Base-by-base conservation (phyloP, 2,329 filamentous ascomycete species). In the Zasmidium cellare region DNA sequence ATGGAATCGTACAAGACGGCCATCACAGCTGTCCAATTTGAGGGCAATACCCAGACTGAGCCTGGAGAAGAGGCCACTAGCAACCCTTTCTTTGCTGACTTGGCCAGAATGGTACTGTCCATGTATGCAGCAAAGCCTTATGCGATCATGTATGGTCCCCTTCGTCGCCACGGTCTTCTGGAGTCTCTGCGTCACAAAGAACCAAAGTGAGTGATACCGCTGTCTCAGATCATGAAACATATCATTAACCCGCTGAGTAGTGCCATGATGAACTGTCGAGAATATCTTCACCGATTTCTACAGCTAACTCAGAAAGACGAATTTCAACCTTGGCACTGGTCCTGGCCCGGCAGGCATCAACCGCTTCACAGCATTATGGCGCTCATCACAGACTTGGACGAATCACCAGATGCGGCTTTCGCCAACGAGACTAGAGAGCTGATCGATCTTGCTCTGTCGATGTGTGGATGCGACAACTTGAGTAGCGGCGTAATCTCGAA, bases 361-460 rank as follows among this genome's bases (percentile, higher is more conserved):
- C 63, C 63, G 18, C 25, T 65, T 9, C 63, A 65, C 53, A 61
- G 61, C 51, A 62, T 65, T 25, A 64, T 63, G 57, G 58, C 61
- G 19, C 35, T 65, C 16, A 63, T 65, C 12, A 56, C 57, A n/a
- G 61, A 63, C 46, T 47, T 65, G 9, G 59, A 64, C 48, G 61
- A 64, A 12, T 46, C 52, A 24, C 63, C 63, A n/a, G 44, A 60
- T 19, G 56, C 56, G 14, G 35, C 51, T 5, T 48, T 61, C 49
- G 62, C 58, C 19, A 47, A 38, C 6, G 61, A 61, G 31, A 63
- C 58, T 12, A 49, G 61, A 31, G 54, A 57, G 44, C 53, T 63
- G 7, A 58, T 63, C 28, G 61, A 63, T 28, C 56, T 63, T 7
- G 61, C 58, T 7, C 57, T 63, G n/a, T 63, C 53, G 23, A 61